Conservation (phyloP, 2,329 filamentous ascomycete genomes). For the Phaeosphaeriaceae sp. region DNA sequence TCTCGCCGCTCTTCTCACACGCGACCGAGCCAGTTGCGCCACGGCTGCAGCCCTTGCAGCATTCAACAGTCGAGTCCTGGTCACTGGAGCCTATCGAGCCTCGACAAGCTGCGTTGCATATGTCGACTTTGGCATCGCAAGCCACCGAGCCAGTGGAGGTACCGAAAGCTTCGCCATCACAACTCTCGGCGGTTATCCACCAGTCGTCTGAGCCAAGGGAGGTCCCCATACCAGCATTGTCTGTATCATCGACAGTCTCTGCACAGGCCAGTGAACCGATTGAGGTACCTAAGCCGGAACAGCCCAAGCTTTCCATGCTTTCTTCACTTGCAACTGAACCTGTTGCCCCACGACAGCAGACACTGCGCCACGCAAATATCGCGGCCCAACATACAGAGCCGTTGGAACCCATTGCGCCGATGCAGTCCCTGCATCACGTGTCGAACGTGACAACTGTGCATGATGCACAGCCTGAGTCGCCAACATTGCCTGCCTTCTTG, state of each 20-base stretch:
- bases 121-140: conserved; percentile 29
- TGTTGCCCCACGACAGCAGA: conserved; percentile 23
- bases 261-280: conserved; percentile 29
- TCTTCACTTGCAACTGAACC: conserved; percentile 35
- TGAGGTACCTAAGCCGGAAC: conserved; percentile 17
- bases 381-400: conserved; percentile 40
- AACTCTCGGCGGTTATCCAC: conserved; percentile 19
- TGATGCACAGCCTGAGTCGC: conserved; percentile 44
- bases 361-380: conserved; percentile 27
- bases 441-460: conserved; percentile 40
- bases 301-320: conserved; percentile 25
- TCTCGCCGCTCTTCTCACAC: conserved; percentile 24
- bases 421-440: conserved; percentile 21
- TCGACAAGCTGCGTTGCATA: conserved; percentile 14
- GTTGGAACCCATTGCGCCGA: conserved; percentile 13
- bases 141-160: conserved; percentile 31
- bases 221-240: conserved; percentile 13
- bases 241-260: conserved; percentile 25
- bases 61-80: conserved; percentile 30
- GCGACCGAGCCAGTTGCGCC: conserved; percentile 24
- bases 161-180: conserved; percentile 6
- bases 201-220: conserved; percentile 35
- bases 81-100: conserved; percentile 42
- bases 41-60: conserved; percentile 18
- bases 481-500: conserved; percentile 40